Evolutionary conservation across 768 basidiomycete species (phyloP).

Genomic region (Naematelia aurantialba): DNA sequence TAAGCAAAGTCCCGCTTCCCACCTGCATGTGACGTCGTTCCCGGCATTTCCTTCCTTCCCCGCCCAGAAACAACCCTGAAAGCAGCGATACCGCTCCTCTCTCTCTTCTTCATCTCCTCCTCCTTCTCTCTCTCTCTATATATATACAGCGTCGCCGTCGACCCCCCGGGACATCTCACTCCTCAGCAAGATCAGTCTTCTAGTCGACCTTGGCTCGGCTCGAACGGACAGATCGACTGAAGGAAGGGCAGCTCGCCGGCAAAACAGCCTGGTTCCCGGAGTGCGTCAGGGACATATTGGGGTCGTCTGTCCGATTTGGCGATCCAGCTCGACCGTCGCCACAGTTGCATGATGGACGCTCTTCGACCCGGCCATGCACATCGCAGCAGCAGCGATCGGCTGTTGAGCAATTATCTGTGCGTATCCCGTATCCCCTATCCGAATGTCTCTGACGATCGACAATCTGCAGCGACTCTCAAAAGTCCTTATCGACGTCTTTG

Average conservation of each 20-base stretch:
- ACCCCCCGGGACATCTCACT: not conserved
- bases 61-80: not conserved
- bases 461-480: conserved; percentile 41
- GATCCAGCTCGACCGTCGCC: conserved; percentile 1
- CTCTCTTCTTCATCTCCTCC: too few relatives aligned
- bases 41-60: not conserved
- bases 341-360: conserved; percentile 35
- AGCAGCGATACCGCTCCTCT: too few relatives aligned
- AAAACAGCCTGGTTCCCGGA: too few relatives aligned
- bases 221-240: too few relatives aligned
- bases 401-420: conserved; percentile 49
- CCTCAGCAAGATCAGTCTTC: too few relatives aligned
- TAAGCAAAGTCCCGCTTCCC: not conserved
- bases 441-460: not conserved
- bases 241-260: too few relatives aligned
- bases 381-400: conserved; percentile 45
- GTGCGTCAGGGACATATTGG: too few relatives aligned
- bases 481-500: conserved; percentile 42
- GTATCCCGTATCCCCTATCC: conserved; percentile 5
- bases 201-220: too few relatives aligned
- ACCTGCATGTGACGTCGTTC: not conserved
- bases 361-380: conserved; percentile 47
- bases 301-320: not conserved
- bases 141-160: not conserved
- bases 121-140: not conserved